These are phyloP conservation scores for Chamaenerion angustifolium DNA, from an alignment of 345 rosid genomes.

Conservation along the genomic window DNA sequence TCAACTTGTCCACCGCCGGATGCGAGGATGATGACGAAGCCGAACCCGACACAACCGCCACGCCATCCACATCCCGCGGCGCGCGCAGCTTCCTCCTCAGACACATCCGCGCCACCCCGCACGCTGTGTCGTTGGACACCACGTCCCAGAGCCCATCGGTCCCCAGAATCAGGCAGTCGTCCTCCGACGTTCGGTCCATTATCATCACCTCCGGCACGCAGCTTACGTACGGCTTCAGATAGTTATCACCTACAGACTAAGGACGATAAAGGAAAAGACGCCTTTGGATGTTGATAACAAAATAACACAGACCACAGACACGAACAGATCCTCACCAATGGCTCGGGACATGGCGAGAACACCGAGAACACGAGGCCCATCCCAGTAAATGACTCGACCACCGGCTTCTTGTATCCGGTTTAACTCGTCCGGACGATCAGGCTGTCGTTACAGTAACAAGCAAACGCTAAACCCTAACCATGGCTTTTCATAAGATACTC, in stretches of 20 bases:
- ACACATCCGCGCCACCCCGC: slow-evolving; percentile 36
- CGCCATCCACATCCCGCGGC: slow-evolving; percentile 7
- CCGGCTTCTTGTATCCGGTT: slow-evolving; percentile 26
- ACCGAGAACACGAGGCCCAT: slow-evolving; percentile 28
- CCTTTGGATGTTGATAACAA: neutral
- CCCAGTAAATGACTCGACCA: slow-evolving; percentile 31
- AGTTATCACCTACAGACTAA: slow-evolving; percentile 32
- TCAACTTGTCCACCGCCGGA: slow-evolving; percentile 14
- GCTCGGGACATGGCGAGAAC: slow-evolving; percentile 37
- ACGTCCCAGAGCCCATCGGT: slow-evolving; percentile 72
- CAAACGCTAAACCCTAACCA: neutral
- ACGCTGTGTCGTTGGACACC: slow-evolving; percentile 44
- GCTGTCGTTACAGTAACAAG: slow-evolving; percentile 11
- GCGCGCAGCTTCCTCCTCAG: slow-evolving; percentile 29
- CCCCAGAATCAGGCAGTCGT: slow-evolving; percentile 51
- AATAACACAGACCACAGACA: neutral
- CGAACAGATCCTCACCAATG: slow-evolving; percentile 11
- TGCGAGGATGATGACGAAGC: neutral
- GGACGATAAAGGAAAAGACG: neutral
- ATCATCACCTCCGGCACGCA: slow-evolving; percentile 48
- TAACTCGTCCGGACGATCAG: slow-evolving; percentile 29
- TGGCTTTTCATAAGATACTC: neutral
- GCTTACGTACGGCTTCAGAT: slow-evolving; percentile 50
- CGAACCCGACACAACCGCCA: too few species aligned
- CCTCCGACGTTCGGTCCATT: slow-evolving; percentile 34